Evolutionary conservation across 352 stramenopile species (phyloP), one percentile per base, ranked within the genome.

Genomic region (Phytophthora pinifolia): DNA sequence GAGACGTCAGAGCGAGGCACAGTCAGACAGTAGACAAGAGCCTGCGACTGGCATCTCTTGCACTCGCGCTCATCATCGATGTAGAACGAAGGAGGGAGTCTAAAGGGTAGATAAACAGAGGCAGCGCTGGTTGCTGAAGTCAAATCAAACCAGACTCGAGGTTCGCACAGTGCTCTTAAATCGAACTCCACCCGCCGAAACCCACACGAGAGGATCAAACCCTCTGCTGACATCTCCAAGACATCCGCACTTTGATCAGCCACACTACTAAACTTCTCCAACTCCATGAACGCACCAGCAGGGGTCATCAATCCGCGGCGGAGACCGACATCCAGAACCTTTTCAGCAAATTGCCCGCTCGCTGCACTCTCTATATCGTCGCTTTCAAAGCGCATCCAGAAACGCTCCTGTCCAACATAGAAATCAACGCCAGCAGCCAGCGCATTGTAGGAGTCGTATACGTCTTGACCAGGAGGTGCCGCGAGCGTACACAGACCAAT

Each of bases 301-400:
- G 54, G 48, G 5, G 70, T 79, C 47, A 79, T 64, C 22, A 79
- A 47, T 35, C 70, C 70, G 34, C 70, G 65, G 6, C 25, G 42
- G 2, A 79, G 44, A 29, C 59, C 55, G 15, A 79, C 47, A 32
- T 47, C 43, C 9, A 13, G 20, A 41, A 75, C 49, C 22, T 59
- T 64, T 22, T 58, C 51, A 14, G 46, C 54, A 6, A 62, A 38
- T 17, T 52, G 12, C 31, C 35, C 55, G 14, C 42, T 61, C 3
- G 57, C 52, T 56, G 62, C 62, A 65, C 46, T 64, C 22, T 82
- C 71, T 14, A 69, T 65, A 46, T 79, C 56, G 20, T 65, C 58
- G 37, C 62, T 68, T 62, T 83, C 76, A 57, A 83, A 72, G 6
- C 70, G 64, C 54, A 82, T 65, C 73, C 73, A 83, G 35, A 83